Evolutionary conservation across 23 red algal genomes (phyloP), one percentile per base, ranked within the genome.

Genomic region (Gracilaria vermiculophylla): DNA sequence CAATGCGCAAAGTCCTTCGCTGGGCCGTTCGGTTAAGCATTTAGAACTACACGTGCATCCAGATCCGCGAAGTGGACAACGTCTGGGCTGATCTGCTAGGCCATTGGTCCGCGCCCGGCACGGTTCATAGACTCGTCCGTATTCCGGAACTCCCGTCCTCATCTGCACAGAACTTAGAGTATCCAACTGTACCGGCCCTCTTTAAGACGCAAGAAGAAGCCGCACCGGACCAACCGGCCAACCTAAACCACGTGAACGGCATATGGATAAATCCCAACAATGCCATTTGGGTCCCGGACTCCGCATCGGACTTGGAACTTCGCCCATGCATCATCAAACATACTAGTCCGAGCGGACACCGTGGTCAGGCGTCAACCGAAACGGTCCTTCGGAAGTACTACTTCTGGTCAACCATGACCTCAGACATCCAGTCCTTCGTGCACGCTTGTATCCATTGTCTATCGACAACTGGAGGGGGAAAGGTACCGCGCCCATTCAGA

Each of bases 21-120:
- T 78, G 74, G 74, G 51, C 45, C 51, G 45, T 78, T 14, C 43
- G 7, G 43, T 78, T 78, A 9, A 54, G 16, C 74, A 78, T 78
- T 39, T 78, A 14, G 13, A 56, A 78, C 34, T 78, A 78, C 24
- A 78, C 37, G 25, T 54, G 43, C 7, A 21, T 78, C 24, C 74
- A 78, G 13, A 78, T 78, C 74, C 43, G 8, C 14, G 41, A 43
- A 9, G 24, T 17, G 31, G 74, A 53, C 48, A 78, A 78, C 41
- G 16, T 52, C 9, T 78, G 41, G 74, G 41, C 40, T 36, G 74
- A 78, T 14, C 37, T 78, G 24, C 74, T 78, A 36, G 43, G 45
- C 41, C 41, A 9, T 25, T 78, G 74, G 37, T 72, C 66, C 5
- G 66, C 66, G 35, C 25, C 66, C 7, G 5, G 35, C 19, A 47